Percentiles rank a stretch among this genome's conserved stretches.
Evolutionary conservation across 2,329 filamentous ascomycete species (phyloP).

Genomic region (Diaporthe citrichinensis): DNA sequence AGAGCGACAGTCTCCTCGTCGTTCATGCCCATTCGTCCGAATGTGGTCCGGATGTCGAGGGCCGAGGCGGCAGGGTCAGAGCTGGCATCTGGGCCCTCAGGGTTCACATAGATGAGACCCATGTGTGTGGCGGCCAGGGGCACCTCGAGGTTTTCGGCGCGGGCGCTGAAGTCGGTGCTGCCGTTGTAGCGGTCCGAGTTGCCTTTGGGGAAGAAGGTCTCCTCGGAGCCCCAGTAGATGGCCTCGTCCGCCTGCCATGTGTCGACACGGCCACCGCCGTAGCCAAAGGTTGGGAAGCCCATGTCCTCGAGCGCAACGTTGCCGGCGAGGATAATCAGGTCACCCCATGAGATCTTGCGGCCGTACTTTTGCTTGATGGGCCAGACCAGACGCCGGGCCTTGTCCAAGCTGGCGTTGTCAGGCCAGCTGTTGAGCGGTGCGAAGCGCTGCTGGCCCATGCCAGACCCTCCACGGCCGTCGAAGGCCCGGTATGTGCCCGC

Average conservation of each 20-base stretch:
- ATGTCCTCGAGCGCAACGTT: constrained; percentile 82
- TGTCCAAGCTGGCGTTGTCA: constrained; percentile 81
- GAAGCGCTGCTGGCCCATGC: constrained; percentile 76
- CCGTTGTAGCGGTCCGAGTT: constrained; percentile 60
- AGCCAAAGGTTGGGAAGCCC: constrained; percentile 79
- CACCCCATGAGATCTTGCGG: constrained; percentile 83
- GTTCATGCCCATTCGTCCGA: constrained; percentile 83
- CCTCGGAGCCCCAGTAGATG: constrained; percentile 82
- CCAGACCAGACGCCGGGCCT: constrained; percentile 82
- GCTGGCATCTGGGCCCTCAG: constrained; percentile 78
- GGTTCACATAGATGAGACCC: constrained; percentile 84
- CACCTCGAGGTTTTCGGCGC: constrained; percentile 69
- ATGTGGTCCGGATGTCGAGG: constrained; percentile 78
- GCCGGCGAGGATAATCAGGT: constrained; percentile 77
- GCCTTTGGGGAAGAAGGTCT: constrained; percentile 74
- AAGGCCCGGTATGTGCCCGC: constrained; percentile 83
- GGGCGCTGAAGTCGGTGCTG: constrained; percentile 66
- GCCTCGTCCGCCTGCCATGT: constrained; percentile 81
- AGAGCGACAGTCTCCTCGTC: constrained; percentile 82
- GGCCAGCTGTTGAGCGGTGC: constrained; percentile 83
- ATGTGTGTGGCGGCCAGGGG: constrained; percentile 77
- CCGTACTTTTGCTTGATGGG: constrained; percentile 87
- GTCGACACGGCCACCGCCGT: constrained; percentile 77
- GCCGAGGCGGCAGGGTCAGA: constrained; percentile 77
- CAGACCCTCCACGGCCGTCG: constrained; percentile 81